A percentile compares a stretch with the other conserved stretches of the same genome.
Conservation (phyloP, 176 grass and related monocot genomes). For the Aegilops speltoides region DNA sequence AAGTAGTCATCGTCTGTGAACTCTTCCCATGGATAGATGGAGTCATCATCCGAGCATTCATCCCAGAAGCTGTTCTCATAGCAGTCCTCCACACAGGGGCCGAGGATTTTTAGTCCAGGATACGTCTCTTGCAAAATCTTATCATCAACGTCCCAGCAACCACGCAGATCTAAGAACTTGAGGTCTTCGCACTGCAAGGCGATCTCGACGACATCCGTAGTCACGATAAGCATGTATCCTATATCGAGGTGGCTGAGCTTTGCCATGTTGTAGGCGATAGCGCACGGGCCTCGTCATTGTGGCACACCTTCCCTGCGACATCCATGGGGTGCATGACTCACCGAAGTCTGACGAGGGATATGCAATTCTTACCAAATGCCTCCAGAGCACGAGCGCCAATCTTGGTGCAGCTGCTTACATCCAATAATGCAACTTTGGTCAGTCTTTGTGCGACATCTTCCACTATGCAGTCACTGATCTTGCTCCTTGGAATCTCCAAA, state of each 20-base stretch:
- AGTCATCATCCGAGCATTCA: constrained; percentile 76
- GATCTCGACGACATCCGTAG: constrained; percentile 57
- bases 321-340: constrained; percentile 85
- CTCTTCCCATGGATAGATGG: constrained; percentile 68
- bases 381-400: constrained; percentile 68
- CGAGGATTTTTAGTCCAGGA: constrained; percentile 54
- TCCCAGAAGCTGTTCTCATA: constrained; percentile 85
- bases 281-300: constrained; percentile 79
- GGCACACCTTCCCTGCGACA: constrained; percentile 57
- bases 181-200: constrained; percentile 68
- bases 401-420: constrained; percentile 84
- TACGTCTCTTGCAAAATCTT: constrained; percentile 56
- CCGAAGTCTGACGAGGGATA: constrained; percentile 53
- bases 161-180: constrained; percentile 70
- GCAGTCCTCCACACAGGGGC: constrained; percentile 67
- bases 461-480: constrained; percentile 77
- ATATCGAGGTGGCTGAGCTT: constrained; percentile 74
- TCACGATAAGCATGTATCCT: constrained; percentile 68
- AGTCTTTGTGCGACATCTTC: constrained; percentile 67
- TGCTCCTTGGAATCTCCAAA: constrained; percentile 82
- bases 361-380: constrained; percentile 78
- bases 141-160: constrained; percentile 88
- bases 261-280: constrained; percentile 71
- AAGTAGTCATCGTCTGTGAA: constrained; percentile 56
- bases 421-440: constrained; percentile 65